Base-by-base conservation (phyloP, 1,284 basidiomycete genomes). In the Stygiomarasmius scandens region DNA sequence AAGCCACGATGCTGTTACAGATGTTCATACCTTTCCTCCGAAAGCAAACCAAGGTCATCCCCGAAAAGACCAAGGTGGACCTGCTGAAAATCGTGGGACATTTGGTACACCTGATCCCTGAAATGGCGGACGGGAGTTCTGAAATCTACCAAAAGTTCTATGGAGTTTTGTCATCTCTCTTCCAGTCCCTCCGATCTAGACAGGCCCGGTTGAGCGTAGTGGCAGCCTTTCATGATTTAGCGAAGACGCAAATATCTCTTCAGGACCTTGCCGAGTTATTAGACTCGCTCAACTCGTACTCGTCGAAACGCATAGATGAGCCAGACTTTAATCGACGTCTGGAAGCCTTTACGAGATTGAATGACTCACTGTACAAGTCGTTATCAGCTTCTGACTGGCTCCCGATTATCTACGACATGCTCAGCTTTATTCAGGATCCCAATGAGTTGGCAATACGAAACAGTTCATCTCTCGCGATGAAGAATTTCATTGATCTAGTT, bases 291-390 rank as follows among this genome's bases (percentile, higher is more conserved):
- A 99, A 99, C 67, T 87, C 96, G 0, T 98, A 89, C 71, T 96
- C 94, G 1, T 74, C 72, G 1, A 90, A 85, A 64, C 83, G 94
- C 14, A 72, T 96, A 38, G 95, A 97, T 54, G 95, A 99, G 69
- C 92, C 95, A 1, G 94, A 99, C 71, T 98, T 98, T 66, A 93
- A 98, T 61, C 82, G 84, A 47, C 90, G 96, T 2, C 78, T 99
- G 14, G 71, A 74, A 1, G 95, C 93, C 0, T 98, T 95, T 71
- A 81, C 85, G 2, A 71, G 68, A 10, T 75, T 99, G 53, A 96
- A 94, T 71, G 89, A 90, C 53, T 74, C 73, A 0, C 61, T 81
- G 4, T 83, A 87, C 68, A 58, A 66, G 49, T 70, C 76, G 0
- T 67, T 94, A 2, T 77, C 83, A 0, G 65, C 76, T 14, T 70